A percentile compares a stretch with the other conserved stretches of the same genome.
phyloP scores from a whole-genome alignment of 208 protist species.

The Acanthamoeba royreba region DNA sequence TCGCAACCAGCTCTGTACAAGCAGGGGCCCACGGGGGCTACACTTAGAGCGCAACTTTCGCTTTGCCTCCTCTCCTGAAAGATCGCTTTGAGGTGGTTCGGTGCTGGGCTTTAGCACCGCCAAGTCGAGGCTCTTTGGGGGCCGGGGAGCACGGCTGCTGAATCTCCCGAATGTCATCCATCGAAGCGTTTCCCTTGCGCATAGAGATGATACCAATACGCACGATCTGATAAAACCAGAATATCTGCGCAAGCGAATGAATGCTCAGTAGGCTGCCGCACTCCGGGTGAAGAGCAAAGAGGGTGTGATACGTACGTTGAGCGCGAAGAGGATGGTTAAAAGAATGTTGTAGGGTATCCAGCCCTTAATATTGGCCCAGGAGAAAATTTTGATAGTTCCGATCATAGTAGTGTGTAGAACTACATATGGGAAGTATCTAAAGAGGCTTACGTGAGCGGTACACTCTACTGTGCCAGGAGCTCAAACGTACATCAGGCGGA shows the following conservation, averaged over 20 bases:
- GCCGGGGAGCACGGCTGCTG: too few species aligned
- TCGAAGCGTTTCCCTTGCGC: not conserved
- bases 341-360: not conserved
- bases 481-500: too few species aligned
- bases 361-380: not conserved
- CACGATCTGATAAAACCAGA: not conserved
- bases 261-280: not conserved
- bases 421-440: not conserved
- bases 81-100: too few species aligned
- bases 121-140: too few species aligned
- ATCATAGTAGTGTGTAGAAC: not conserved
- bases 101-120: too few species aligned
- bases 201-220: not conserved
- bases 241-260: not conserved
- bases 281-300: not conserved
- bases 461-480: too few species aligned
- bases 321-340: not conserved
- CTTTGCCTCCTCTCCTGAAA: too few species aligned
- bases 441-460: too few species aligned
- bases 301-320: not conserved
- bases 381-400: not conserved
- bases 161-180: not conserved
- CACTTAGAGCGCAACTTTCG: too few species aligned
- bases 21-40: too few species aligned
- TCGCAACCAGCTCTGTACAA: too few species aligned